Conservation (phyloP, 441 rosid genomes). For the Arabidopsis hybrid region DNA sequence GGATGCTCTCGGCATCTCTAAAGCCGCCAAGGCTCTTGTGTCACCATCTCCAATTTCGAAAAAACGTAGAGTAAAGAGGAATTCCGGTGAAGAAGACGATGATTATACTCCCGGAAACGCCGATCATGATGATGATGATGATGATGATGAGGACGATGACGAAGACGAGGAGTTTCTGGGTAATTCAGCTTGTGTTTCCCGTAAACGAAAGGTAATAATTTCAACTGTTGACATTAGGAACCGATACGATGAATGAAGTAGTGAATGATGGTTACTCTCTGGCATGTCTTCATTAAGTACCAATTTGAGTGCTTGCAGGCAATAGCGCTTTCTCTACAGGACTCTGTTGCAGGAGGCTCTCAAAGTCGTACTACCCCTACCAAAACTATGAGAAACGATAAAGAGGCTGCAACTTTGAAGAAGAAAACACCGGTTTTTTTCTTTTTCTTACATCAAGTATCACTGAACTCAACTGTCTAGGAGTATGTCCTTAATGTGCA, state of each 20-base stretch:
- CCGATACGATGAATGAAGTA: neutral
- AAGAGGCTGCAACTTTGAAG: slow-evolving; percentile 50
- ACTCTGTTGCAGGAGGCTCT: slow-evolving; percentile 46
- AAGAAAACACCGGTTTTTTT: slow-evolving; percentile 65
- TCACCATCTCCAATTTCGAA: slow-evolving; percentile 42
- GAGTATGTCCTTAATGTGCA: neutral
- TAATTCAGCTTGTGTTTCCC: slow-evolving; percentile 26
- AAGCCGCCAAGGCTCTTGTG: slow-evolving; percentile 61
- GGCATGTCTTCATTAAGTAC: too few species aligned
- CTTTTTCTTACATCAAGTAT: neutral
- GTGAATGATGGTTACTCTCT: neutral
- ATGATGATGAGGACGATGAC: slow-evolving; percentile 41
- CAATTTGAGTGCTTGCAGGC: slow-evolving; percentile 54
- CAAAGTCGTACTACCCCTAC: slow-evolving; percentile 9
- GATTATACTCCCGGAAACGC: slow-evolving; percentile 57
- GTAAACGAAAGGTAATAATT: slow-evolving; percentile 52
- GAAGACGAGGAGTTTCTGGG: slow-evolving; percentile 52
- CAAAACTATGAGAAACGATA: slow-evolving; percentile 48
- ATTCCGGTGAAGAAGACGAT: slow-evolving; percentile 59
- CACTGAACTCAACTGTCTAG: neutral
- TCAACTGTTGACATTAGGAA: neutral
- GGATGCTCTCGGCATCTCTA: slow-evolving; percentile 81
- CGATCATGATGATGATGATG: slow-evolving; percentile 37
- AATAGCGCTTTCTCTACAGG: slow-evolving; percentile 76
- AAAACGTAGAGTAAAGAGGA: slow-evolving; percentile 55